A percentile compares a stretch with the other conserved stretches of the same genome.
Evolutionary conservation across 768 basidiomycete genomes (phyloP).

Genomic region (Tylopilus felleus): DNA sequence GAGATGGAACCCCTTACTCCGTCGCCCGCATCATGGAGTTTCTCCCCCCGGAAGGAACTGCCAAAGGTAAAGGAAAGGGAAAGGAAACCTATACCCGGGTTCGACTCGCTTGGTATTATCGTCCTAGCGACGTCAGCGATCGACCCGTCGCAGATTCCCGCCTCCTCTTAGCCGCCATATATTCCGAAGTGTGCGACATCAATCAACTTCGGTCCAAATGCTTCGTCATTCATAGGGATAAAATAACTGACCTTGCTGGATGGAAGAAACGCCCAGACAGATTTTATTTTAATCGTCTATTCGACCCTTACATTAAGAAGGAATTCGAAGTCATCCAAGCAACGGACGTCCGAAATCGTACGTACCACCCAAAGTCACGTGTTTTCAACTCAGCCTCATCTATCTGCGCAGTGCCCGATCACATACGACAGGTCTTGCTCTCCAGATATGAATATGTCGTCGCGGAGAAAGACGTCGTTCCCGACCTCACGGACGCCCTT

Average conservation of each 20-base stretch:
- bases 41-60: slow-evolving; percentile 71
- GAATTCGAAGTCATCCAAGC: slow-evolving; percentile 95
- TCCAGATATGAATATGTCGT: slow-evolving; percentile 92
- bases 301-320: slow-evolving; percentile 97
- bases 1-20: slow-evolving; percentile 94
- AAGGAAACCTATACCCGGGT: slow-evolving; percentile 77
- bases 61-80: slow-evolving; percentile 63
- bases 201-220: slow-evolving; percentile 91
- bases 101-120: slow-evolving; percentile 94
- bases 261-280: slow-evolving; percentile 95
- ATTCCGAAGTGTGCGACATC: slow-evolving; percentile 94
- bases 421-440: slow-evolving; percentile 74
- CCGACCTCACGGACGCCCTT: slow-evolving; percentile 82
- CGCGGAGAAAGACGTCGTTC: slow-evolving; percentile 89
- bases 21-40: slow-evolving; percentile 98
- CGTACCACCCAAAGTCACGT: slow-evolving; percentile 34
- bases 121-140: slow-evolving; percentile 93
- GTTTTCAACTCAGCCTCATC: slow-evolving; percentile 12
- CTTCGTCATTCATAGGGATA: slow-evolving; percentile 92
- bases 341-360: slow-evolving; percentile 84
- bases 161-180: slow-evolving; percentile 91
- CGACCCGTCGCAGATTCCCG: slow-evolving; percentile 88
- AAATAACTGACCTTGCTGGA: slow-evolving; percentile 86
- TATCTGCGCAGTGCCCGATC: slow-evolving; percentile 62
- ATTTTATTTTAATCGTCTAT: slow-evolving; percentile 94